Evolutionary conservation across 805 yeast species (phyloP).

Genomic region (Candida silvicultrix): DNA sequence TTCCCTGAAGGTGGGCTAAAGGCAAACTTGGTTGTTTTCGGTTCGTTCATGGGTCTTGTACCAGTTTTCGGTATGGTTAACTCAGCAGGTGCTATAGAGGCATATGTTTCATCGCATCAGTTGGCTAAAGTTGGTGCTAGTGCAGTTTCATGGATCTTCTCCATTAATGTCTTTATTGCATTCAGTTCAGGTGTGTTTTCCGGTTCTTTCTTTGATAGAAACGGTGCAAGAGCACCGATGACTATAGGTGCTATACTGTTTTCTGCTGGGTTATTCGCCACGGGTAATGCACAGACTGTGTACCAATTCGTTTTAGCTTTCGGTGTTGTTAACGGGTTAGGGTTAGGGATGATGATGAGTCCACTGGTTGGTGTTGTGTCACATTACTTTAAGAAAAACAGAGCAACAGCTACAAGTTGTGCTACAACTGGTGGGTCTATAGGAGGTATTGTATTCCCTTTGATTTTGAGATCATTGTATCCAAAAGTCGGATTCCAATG

Average conservation of each 20-base stretch:
- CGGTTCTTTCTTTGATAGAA: constrained; percentile 58
- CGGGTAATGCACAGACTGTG: constrained; percentile 44
- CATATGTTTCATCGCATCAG: constrained; percentile 52
- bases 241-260: constrained; percentile 37
- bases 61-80: constrained; percentile 57
- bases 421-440: constrained; percentile 50
- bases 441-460: constrained; percentile 54
- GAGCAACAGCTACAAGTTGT: constrained; percentile 51
- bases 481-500: constrained; percentile 47
- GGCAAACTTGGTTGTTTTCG: constrained; percentile 55
- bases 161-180: constrained; percentile 47
- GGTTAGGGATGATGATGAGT: constrained; percentile 53
- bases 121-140: constrained; percentile 36
- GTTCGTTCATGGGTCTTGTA: constrained; percentile 52
- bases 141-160: constrained; percentile 62
- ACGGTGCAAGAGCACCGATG: constrained; percentile 46
- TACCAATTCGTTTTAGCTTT: constrained; percentile 61
- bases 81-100: constrained; percentile 59
- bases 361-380: constrained; percentile 57
- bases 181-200: constrained; percentile 45
- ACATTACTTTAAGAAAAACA: constrained; percentile 56
- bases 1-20: constrained; percentile 50
- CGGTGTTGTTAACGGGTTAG: constrained; percentile 50
- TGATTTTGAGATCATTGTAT: constrained; percentile 45
- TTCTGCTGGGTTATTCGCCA: constrained; percentile 48